A percentile compares a stretch with the other conserved stretches of the same genome.
Conservation (phyloP, 768 basidiomycete species). For the Hortiboletus flavorubellus region DNA sequence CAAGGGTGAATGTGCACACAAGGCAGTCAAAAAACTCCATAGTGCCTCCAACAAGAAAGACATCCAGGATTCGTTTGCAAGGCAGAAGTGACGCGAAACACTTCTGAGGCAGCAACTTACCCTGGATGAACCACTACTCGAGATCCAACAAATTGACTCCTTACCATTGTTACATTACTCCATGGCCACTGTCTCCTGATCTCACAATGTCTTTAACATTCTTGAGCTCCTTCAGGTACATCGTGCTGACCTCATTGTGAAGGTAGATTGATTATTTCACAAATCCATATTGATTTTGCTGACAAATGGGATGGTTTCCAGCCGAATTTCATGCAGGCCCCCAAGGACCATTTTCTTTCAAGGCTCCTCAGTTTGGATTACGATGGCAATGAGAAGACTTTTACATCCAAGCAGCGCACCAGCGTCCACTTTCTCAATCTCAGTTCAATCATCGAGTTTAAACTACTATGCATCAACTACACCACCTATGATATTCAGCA, state of each 20-base stretch:
- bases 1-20: background rate
- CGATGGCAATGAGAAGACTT: slow-evolving; percentile 7
- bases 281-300: background rate
- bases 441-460: background rate
- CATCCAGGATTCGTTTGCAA: background rate
- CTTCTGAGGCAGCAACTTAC: background rate
- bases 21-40: slow-evolving; percentile 26
- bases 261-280: background rate
- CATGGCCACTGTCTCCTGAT: background rate
- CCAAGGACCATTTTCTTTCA: background rate
- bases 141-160: background rate
- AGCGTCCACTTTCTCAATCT: background rate
- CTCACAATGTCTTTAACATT: background rate
- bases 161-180: background rate
- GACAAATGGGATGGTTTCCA: background rate
- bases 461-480: slow-evolving; percentile 6
- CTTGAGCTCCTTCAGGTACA: background rate
- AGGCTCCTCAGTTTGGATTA: background rate
- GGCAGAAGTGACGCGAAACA: slow-evolving; percentile 8
- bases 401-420: slow-evolving; percentile 5
- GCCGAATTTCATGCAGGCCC: background rate
- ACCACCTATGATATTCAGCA: slow-evolving; percentile 20
- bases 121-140: background rate
- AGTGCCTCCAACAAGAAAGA: slow-evolving; percentile 21
- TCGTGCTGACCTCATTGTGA: slow-evolving; percentile 11